These are phyloP conservation scores for Pythium utonaiense DNA, from an alignment of 352 stramenopile genomes.

Conservation along the genomic window DNA sequence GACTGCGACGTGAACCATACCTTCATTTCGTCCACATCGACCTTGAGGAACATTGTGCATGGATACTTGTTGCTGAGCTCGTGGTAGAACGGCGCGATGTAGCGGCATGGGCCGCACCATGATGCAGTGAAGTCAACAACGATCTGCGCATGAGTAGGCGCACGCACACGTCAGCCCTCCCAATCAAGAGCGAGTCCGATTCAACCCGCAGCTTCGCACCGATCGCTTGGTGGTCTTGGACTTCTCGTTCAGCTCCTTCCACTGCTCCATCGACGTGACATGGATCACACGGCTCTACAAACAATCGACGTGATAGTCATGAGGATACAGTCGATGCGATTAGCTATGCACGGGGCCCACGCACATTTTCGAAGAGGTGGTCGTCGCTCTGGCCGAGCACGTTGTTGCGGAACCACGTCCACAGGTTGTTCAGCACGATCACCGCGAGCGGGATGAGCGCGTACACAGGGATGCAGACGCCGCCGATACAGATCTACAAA, in stretches of 20 bases:
- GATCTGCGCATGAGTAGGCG: constrained; percentile 29
- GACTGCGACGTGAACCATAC: constrained; percentile 5
- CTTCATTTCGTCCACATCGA: constrained; percentile 86
- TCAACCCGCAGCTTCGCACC: constrained; percentile 20
- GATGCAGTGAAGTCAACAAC: constrained; percentile 88
- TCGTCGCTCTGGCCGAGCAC: constrained; percentile 50
- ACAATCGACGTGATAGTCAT: no score
- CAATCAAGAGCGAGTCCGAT: not conserved
- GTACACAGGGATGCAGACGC: constrained; percentile 75
- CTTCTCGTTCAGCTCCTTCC: constrained; percentile 68
- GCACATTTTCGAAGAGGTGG: constrained; percentile 33
- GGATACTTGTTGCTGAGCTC: constrained; percentile 83
- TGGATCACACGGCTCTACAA: constrained; percentile 63
- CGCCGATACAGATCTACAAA: constrained; percentile 73
- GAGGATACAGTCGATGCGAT: no score
- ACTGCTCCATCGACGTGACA: constrained; percentile 65
- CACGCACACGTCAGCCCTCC: not conserved
- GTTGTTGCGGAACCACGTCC: constrained; percentile 70
- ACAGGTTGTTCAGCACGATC: constrained; percentile 64
- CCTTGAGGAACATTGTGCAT: constrained; percentile 85
- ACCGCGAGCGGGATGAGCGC: constrained; percentile 67
- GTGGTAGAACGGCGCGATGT: constrained; percentile 82
- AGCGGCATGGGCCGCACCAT: constrained; percentile 87
- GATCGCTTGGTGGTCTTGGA: constrained; percentile 63
- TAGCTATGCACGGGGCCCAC: not conserved